Evolutionary conservation across 192 early-diverging fungal genomes (phyloP).

Genomic region (Backusella circina): DNA sequence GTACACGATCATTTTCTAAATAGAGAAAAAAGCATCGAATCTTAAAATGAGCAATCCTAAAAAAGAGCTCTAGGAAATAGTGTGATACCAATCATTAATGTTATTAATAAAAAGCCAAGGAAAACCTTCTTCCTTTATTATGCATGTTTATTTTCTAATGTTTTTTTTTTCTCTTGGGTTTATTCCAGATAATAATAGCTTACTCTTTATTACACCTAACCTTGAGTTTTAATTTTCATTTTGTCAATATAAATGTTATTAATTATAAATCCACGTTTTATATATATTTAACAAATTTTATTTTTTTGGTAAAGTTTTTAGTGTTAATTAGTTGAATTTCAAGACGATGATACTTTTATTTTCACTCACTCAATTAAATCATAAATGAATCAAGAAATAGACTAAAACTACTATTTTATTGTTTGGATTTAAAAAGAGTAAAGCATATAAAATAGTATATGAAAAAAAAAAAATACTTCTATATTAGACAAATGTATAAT

Average conservation of each 20-base stretch:
- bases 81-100: not conserved
- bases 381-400: not conserved
- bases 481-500: not conserved
- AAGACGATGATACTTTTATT: not conserved
- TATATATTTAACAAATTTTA: not conserved
- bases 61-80: not conserved
- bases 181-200: not conserved
- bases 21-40: not conserved
- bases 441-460: not conserved
- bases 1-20: not conserved
- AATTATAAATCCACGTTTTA: not conserved
- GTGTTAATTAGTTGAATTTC: not conserved
- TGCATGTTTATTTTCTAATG: not conserved
- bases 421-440: not conserved
- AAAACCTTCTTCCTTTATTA: not conserved
- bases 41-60: not conserved
- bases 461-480: not conserved
- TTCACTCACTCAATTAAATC: not conserved
- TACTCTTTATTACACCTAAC: not conserved
- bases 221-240: slow-evolving; percentile 4
- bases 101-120: not conserved
- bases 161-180: not conserved
- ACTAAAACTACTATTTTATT: not conserved
- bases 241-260: not conserved
- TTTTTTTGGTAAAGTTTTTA: not conserved